Conservation (phyloP, 148 eudicot genomes). For the Dianthus caryophyllus region DNA sequence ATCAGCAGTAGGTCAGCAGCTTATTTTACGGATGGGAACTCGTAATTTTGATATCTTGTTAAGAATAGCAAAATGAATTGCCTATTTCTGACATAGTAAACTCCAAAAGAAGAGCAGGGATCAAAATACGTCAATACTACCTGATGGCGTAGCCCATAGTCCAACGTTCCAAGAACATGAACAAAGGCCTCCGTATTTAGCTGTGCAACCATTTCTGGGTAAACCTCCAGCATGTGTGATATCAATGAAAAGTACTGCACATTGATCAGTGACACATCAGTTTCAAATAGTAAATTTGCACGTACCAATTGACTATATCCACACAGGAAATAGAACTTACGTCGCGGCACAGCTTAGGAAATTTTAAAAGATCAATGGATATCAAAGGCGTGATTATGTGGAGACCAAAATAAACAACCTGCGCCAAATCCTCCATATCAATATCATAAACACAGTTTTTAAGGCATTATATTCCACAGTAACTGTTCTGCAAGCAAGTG, state of each 20-base stretch:
- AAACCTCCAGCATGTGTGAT: slow-evolving; percentile 95
- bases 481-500: not conserved
- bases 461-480: not conserved
- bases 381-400: slow-evolving; percentile 90
- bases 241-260: slow-evolving; percentile 80
- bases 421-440: slow-evolving; percentile 20
- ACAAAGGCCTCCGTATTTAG: slow-evolving; percentile 65
- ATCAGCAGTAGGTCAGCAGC: not conserved
- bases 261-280: slow-evolving; percentile 12
- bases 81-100: not conserved
- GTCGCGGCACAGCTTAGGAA: slow-evolving; percentile 81
- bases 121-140: slow-evolving; percentile 28
- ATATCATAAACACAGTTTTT: not conserved
- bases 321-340: slow-evolving; percentile 42
- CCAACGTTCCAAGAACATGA: slow-evolving; percentile 70
- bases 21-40: not conserved
- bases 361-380: slow-evolving; percentile 74
- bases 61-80: not conserved
- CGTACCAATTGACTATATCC: slow-evolving; percentile 10
- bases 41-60: not conserved
- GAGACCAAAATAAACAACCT: slow-evolving; percentile 91
- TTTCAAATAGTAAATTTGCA: slow-evolving; percentile 12
- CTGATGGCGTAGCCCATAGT: slow-evolving; percentile 85
- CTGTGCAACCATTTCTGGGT: slow-evolving; percentile 85
- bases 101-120: not conserved